Evolutionary conservation across 805 yeast species (phyloP).

Genomic region (Blastobotrys muscicola): DNA sequence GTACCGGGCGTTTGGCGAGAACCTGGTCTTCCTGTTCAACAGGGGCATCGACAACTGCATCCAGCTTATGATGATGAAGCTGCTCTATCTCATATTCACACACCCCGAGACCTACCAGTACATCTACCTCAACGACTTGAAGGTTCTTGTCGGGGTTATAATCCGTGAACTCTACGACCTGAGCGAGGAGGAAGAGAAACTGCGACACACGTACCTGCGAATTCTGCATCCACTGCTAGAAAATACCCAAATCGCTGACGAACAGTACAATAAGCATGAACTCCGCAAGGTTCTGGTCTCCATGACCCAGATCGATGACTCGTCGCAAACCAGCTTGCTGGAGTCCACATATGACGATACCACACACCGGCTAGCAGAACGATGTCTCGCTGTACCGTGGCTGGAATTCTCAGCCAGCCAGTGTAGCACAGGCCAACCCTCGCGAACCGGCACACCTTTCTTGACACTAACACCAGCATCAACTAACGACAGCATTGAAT

Average conservation of each 20-base stretch:
- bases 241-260: slow-evolving; percentile 49
- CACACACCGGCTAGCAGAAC: slow-evolving; percentile 19
- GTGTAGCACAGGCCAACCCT: neutral
- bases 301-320: slow-evolving; percentile 23
- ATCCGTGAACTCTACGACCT: slow-evolving; percentile 69
- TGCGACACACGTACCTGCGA: slow-evolving; percentile 63
- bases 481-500: neutral
- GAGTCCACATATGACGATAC: slow-evolving; percentile 10
- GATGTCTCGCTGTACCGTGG: slow-evolving; percentile 21
- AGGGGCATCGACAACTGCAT: slow-evolving; percentile 59
- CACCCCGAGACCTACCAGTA: slow-evolving; percentile 53
- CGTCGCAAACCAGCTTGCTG: slow-evolving; percentile 5
- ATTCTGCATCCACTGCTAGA: slow-evolving; percentile 63
- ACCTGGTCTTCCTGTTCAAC: slow-evolving; percentile 66
- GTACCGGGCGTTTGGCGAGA: slow-evolving; percentile 52
- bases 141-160: slow-evolving; percentile 74
- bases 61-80: slow-evolving; percentile 70
- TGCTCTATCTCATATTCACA: slow-evolving; percentile 65
- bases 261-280: slow-evolving; percentile 50
- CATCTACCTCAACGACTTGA: slow-evolving; percentile 74
- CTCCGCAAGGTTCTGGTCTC: slow-evolving; percentile 42
- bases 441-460: slow-evolving; percentile 1
- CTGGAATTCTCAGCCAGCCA: slow-evolving; percentile 6
- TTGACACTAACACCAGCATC: slow-evolving; percentile 4
- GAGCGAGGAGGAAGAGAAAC: slow-evolving; percentile 46